Percentiles rank a stretch among this genome's conserved stretches.
phyloP scores from a whole-genome alignment of 106 monocot species.

The Hemerocallis citrina region DNA sequence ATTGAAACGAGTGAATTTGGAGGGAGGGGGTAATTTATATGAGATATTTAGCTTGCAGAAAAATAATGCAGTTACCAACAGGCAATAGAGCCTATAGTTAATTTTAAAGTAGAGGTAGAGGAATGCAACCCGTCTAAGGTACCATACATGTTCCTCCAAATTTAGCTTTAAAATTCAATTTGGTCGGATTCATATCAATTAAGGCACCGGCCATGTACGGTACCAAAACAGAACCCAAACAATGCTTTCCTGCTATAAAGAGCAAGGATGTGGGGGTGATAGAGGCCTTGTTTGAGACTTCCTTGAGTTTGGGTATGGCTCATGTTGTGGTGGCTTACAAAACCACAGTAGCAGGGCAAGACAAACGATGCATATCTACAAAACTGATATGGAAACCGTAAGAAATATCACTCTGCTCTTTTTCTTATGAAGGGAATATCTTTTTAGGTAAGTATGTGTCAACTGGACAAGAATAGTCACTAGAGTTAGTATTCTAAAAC shows the following conservation, averaged over 20 bases:
- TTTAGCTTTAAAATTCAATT: too few relatives aligned
- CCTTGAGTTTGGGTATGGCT: constrained; percentile 48
- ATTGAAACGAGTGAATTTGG: too few relatives aligned
- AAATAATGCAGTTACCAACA: too few relatives aligned
- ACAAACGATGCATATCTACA: constrained; percentile 59
- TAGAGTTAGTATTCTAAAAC: too few relatives aligned
- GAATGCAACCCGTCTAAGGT: too few relatives aligned
- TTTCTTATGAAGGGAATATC: neutral
- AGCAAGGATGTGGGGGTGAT: constrained; percentile 1
- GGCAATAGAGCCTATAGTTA: too few relatives aligned
- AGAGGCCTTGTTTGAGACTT: constrained; percentile 56
- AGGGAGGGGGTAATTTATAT: too few relatives aligned
- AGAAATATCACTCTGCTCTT: neutral
- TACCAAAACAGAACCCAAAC: neutral
- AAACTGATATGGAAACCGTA: constrained; percentile 84
- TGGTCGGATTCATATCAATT: constrained; percentile 34
- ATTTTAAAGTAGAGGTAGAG: too few relatives aligned
- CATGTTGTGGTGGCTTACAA: constrained; percentile 64
- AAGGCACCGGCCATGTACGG: constrained; percentile 39
- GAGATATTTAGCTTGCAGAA: too few relatives aligned
- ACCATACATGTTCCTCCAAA: too few relatives aligned
- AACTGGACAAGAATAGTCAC: too few relatives aligned
- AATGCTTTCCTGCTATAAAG: constrained; percentile 2
- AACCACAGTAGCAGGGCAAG: constrained; percentile 69
- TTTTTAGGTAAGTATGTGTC: neutral